These are phyloP conservation scores for Fusarium scirpi DNA, from an alignment of 2,329 filamentous ascomycete genomes.

Conservation along the genomic window DNA sequence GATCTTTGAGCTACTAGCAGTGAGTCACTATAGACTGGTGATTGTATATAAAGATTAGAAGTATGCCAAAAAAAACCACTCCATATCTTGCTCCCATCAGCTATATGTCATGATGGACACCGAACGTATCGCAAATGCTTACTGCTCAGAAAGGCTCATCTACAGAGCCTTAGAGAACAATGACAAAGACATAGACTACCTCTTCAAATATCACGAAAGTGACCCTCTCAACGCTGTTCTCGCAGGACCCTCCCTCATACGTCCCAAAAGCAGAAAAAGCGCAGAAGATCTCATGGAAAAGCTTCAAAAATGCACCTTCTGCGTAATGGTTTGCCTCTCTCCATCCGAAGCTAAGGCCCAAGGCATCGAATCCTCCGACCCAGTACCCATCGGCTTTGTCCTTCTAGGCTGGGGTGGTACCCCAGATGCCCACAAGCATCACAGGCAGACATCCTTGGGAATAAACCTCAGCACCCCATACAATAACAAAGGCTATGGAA, in stretches of 20 bases:
- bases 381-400: background rate
- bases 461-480: slow-evolving; percentile 33
- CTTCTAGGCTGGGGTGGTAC: background rate
- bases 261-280: background rate
- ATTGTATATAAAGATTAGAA: background rate
- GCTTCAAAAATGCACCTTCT: background rate
- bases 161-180: slow-evolving; percentile 5
- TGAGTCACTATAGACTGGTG: background rate
- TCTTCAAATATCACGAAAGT: background rate
- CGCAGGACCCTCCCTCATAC: background rate
- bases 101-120: background rate
- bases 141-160: background rate
- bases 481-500: slow-evolving; percentile 59
- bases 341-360: background rate
- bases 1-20: background rate
- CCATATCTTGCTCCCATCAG: too few species aligned
- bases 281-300: background rate
- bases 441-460: background rate
- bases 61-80: background rate
- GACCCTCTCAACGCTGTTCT: background rate
- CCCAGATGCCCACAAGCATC: background rate
- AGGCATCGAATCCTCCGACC: background rate
- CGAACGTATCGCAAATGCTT: background rate
- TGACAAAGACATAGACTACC: background rate
- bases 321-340: background rate